Base-by-base conservation (phyloP, 2,329 filamentous ascomycete genomes). In the Phaeosphaeria sp. region DNA sequence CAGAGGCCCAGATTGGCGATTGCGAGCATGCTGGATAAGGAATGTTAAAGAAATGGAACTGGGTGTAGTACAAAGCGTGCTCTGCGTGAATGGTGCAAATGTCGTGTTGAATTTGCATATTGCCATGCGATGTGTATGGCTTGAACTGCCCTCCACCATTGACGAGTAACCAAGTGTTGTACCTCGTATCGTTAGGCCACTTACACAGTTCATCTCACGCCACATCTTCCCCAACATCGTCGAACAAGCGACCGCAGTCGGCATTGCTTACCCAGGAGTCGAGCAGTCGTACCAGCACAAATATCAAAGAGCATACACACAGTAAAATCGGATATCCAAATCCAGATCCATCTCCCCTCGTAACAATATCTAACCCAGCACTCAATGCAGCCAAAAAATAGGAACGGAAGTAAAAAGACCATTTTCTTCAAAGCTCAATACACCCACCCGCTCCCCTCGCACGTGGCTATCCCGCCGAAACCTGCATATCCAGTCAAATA, bases 21-120 rank as follows among this genome's bases (percentile, higher is more conserved):
- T 54, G 40, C 51, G 40, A 44, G 42, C 33, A n/a, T n/a, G 15
- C 36, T 53, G 51, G 57, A 60, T 53, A 57, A 54, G 54, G 39
- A 27, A 56, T 39, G 18, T 21, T 47, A 13, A 52, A 49, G 47
- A 24, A 54, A 49, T 49, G 39, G 25, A 44, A 57, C 50, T 33
- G 30, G 49, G 20, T 30, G 36, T 51, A 43, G 11, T 13, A 13
- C 8, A 36, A 13, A 13, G 30, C 22, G 30, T 24, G 21, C 17
- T 40, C 9, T 21, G 22, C 25, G 45, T 52, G 50, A 15, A 27
- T 22, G 40, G 25, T 21, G 50, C 25, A 39, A 15, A 7, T 40
- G 42, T 15, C 20, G 42, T 30, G 42, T 21, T 47, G 43, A 22
- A 45, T 49, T 24, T 40, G 30, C 3, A 13, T 13, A 36, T 7